Percentiles rank a stretch among this genome's conserved stretches.
These are phyloP conservation scores for Omphalotus olearius DNA, from an alignment of 1,284 basidiomycete genomes.

Conservation along the genomic window DNA sequence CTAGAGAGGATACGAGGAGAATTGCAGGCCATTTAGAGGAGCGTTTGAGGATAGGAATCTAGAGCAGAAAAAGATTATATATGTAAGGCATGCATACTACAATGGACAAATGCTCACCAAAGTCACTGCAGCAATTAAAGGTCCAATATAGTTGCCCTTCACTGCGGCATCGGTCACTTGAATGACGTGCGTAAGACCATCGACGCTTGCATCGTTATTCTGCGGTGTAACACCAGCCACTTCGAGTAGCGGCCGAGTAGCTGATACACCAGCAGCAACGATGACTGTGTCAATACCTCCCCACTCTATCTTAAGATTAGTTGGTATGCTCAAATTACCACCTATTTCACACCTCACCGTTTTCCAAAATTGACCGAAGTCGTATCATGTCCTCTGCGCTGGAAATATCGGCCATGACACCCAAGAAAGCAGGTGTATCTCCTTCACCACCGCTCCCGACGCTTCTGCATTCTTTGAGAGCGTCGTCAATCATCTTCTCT, in stretches of 20 bases:
- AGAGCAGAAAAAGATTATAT: neutral
- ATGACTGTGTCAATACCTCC: conserved; percentile 81
- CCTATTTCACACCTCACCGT: conserved; percentile 45
- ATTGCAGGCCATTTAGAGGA: conserved; percentile 73
- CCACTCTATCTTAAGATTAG: conserved; percentile 53
- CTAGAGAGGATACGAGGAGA: conserved; percentile 78
- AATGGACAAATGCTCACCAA: conserved; percentile 46
- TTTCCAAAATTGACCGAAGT: conserved; percentile 51
- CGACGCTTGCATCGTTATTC: conserved; percentile 33
- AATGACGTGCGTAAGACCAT: conserved; percentile 49
- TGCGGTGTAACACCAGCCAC: conserved; percentile 49
- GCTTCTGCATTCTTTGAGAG: conserved; percentile 57
- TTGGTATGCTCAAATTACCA: neutral
- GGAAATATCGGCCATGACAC: conserved; percentile 62
- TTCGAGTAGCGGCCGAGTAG: conserved; percentile 74
- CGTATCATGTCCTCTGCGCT: conserved; percentile 64
- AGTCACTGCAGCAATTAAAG: conserved; percentile 57
- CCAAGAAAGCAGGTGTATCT: conserved; percentile 30
- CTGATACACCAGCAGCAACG: conserved; percentile 84
- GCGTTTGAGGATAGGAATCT: conserved; percentile 76
- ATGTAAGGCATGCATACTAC: conserved; percentile 1
- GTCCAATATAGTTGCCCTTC: conserved; percentile 63
- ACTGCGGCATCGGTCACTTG: conserved; percentile 52
- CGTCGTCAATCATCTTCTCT: conserved; percentile 50
- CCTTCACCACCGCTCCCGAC: conserved; percentile 17